Conservation (phyloP, 2,329 filamentous ascomycete genomes). For the Verruconis gallopava region DNA sequence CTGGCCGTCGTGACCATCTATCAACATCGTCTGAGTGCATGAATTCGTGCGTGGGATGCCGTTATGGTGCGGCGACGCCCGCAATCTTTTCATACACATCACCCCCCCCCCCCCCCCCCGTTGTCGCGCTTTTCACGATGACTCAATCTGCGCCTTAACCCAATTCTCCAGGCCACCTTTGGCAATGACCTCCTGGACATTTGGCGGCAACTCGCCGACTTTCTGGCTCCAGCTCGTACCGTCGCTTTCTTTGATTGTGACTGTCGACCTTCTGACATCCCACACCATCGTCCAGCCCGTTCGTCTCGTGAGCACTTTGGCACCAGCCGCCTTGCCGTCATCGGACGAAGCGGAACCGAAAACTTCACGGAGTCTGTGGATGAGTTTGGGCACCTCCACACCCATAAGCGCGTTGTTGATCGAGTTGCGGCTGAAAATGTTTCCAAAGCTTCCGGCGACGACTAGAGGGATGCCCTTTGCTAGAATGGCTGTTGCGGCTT, state of each 20-base stretch:
- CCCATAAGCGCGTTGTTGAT: constrained; percentile 71
- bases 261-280: constrained; percentile 62
- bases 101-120: too few species aligned
- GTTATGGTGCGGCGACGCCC: too few species aligned
- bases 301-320: constrained; percentile 51
- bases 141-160: constrained; percentile 62
- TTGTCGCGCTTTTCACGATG: too few species aligned
- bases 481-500: constrained; percentile 77
- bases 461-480: constrained; percentile 72
- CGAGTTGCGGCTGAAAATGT: constrained; percentile 67
- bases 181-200: constrained; percentile 53
- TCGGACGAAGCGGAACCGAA: constrained; percentile 27
- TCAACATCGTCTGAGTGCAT: too few species aligned
- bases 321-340: constrained; percentile 19
- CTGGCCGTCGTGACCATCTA: too few species aligned
- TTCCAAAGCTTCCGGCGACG: constrained; percentile 67
- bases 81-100: too few species aligned
- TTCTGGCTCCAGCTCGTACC: constrained; percentile 63
- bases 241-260: constrained; percentile 57
- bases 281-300: constrained; percentile 76
- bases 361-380: constrained; percentile 50
- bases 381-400: constrained; percentile 54
- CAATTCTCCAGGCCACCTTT: constrained; percentile 61
- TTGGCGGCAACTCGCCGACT: constrained; percentile 71
- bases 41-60: too few species aligned